These are phyloP conservation scores for Carex sylvatica DNA, from an alignment of 202 grass and related monocot genomes.

Conservation along the genomic window DNA sequence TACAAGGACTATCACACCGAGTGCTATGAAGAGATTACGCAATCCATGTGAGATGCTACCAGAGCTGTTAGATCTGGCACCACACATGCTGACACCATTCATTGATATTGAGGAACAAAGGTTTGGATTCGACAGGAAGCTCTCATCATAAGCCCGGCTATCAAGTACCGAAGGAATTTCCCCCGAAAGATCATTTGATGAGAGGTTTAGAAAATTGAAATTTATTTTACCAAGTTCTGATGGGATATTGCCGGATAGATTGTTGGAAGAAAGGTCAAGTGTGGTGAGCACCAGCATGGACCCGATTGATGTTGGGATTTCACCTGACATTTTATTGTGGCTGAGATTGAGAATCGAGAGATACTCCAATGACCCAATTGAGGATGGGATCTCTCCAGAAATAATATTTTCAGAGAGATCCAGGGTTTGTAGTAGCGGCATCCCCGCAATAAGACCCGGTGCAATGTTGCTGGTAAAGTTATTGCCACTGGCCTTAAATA, in stretches of 20 bases:
- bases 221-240: slow-evolving; percentile 33
- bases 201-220: slow-evolving; percentile 45
- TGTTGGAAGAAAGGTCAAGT: slow-evolving; percentile 50
- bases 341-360: slow-evolving; percentile 40
- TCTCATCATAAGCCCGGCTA: slow-evolving; percentile 16
- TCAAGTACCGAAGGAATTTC: slow-evolving; percentile 37
- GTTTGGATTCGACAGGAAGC: slow-evolving; percentile 40
- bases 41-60: not conserved
- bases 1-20: slow-evolving; percentile 25
- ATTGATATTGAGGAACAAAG: slow-evolving; percentile 31
- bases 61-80: not conserved
- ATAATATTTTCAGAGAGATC: slow-evolving; percentile 42
- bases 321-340: slow-evolving; percentile 38
- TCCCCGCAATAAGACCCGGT: not conserved
- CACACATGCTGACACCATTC: slow-evolving; percentile 14
- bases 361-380: not conserved
- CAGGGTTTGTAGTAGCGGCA: slow-evolving; percentile 31
- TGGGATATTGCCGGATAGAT: slow-evolving; percentile 32
- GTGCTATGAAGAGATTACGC: slow-evolving; percentile 32
- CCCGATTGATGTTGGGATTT: slow-evolving; percentile 40
- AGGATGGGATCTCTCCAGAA: slow-evolving; percentile 37
- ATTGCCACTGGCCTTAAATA: slow-evolving; percentile 35
- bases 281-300: slow-evolving; percentile 24
- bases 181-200: slow-evolving; percentile 48
- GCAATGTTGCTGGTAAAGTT: slow-evolving; percentile 30